phyloP scores from a whole-genome alignment of 116 monocot species.

The Trichopus zeylanicus region DNA sequence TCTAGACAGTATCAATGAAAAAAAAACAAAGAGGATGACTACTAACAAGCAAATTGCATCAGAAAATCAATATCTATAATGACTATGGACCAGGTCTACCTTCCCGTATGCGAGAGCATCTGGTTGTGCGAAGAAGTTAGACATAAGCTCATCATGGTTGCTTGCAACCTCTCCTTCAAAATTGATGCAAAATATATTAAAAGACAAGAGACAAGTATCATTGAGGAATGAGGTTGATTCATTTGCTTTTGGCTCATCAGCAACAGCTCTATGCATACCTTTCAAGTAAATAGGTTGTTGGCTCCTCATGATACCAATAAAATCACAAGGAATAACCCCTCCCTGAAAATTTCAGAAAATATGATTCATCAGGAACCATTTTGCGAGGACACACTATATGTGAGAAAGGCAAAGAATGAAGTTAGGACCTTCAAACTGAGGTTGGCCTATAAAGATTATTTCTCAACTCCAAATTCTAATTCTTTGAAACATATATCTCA shows the following conservation, averaged over 20 bases:
- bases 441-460: too few species aligned
- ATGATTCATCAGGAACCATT: background rate
- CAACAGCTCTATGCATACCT: constrained; percentile 35
- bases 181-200: constrained; percentile 4
- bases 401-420: too few species aligned
- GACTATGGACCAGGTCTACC: constrained; percentile 23
- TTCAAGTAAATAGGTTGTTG: constrained; percentile 84
- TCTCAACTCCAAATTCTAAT: too few species aligned
- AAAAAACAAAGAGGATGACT: too few species aligned
- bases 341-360: constrained; percentile 44
- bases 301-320: constrained; percentile 76
- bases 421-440: too few species aligned
- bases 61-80: background rate
- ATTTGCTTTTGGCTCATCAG: too few species aligned
- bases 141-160: constrained; percentile 99
- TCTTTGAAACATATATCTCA: too few species aligned
- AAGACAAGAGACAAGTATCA: background rate
- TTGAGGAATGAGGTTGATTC: too few species aligned
- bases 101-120: constrained; percentile 99
- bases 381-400: too few species aligned
- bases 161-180: constrained; percentile 69
- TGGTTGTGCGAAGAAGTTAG: constrained; percentile 98
- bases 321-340: constrained; percentile 95
- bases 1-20: constrained; percentile 29
- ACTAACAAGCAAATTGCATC: background rate